phyloP scores from a whole-genome alignment of 345 rosid genomes.

The Eucalyptus curtisii region DNA sequence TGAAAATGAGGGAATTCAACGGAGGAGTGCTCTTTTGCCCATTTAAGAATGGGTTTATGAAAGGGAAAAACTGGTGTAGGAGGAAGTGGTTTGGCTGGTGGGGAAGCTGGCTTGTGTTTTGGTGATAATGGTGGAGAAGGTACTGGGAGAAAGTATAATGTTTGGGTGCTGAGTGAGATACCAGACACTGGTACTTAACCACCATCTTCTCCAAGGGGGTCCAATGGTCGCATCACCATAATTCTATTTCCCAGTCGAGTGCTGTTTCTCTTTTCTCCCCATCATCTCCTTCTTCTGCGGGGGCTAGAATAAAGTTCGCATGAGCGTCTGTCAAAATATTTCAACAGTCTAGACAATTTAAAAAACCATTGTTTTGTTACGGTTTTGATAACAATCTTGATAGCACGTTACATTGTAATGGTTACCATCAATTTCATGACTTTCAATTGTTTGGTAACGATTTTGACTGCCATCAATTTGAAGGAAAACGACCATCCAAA shows the following conservation, averaged over 20 bases:
- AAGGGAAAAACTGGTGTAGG: background rate
- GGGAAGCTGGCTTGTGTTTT: background rate
- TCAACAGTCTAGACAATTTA: background rate
- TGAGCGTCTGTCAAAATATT: background rate
- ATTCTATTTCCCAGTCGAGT: background rate
- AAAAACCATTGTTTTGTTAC: background rate
- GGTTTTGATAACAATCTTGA: background rate
- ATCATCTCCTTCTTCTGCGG: background rate
- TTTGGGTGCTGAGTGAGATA: background rate
- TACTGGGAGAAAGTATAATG: background rate
- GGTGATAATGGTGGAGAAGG: background rate
- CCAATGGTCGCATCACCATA: background rate
- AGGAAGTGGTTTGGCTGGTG: background rate
- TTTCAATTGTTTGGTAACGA: background rate
- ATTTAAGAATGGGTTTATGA: background rate
- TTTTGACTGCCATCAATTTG: background rate
- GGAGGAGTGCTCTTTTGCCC: background rate
- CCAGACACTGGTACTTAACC: background rate
- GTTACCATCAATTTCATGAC: background rate
- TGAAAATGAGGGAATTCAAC: background rate
- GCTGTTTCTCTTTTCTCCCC: background rate
- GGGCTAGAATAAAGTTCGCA: background rate
- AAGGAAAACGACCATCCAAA: background rate
- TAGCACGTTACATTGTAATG: background rate
- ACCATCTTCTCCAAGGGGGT: background rate